Evolutionary conservation across 1,139 yeast genomes (phyloP).

Genomic region (Hansenula anomala): DNA sequence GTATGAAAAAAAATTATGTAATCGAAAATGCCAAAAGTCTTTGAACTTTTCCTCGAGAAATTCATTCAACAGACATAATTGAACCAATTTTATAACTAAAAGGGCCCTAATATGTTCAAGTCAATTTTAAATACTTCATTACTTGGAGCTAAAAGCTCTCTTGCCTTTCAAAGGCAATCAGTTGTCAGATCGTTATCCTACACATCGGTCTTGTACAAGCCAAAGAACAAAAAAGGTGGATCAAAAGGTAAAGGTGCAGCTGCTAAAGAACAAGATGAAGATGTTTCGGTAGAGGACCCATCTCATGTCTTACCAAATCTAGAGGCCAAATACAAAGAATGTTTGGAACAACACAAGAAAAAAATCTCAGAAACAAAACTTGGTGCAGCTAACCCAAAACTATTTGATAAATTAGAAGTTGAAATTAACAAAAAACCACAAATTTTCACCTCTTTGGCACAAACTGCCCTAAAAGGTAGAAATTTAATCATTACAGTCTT

Average conservation of each 20-base stretch:
- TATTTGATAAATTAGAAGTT: conserved; percentile 59
- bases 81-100: too few relatives aligned
- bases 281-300: conserved; percentile 26
- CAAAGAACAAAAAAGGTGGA: conserved; percentile 1
- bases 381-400: conserved; percentile 62
- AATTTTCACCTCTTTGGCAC: conserved; percentile 63
- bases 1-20: too few relatives aligned
- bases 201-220: neutral
- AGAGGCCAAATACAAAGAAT: conserved; percentile 40
- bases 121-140: too few relatives aligned
- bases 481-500: conserved; percentile 72
- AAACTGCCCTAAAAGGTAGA: conserved; percentile 68
- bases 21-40: too few relatives aligned
- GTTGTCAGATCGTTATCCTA: conserved; percentile 2
- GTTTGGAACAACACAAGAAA: conserved; percentile 50
- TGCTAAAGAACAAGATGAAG: conserved; percentile 22
- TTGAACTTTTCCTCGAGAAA: too few relatives aligned
- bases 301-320: conserved; percentile 29
- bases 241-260: conserved; percentile 9
- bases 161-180: neutral
- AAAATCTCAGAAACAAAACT: conserved; percentile 56
- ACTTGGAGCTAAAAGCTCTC: too few relatives aligned
- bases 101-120: too few relatives aligned
- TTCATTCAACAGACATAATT: too few relatives aligned
- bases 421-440: conserved; percentile 40